Percentiles rank a stretch among this genome's conserved stretches.
These are phyloP conservation scores for Termitomyces sp. DNA, from an alignment of 768 basidiomycete genomes.

Conservation along the genomic window DNA sequence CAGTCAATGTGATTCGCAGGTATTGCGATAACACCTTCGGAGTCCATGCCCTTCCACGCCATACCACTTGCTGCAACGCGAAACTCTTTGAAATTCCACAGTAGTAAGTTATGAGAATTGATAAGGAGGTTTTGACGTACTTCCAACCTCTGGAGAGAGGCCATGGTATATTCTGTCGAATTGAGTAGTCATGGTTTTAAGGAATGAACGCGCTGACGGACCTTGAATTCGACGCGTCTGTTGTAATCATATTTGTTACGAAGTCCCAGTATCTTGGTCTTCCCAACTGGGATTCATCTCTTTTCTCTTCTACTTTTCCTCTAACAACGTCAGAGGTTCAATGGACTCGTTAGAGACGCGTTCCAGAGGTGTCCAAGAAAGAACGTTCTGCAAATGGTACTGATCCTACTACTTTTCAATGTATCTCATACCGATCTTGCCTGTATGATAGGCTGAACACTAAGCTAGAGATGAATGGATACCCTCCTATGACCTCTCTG, in stretches of 20 bases:
- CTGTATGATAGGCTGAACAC: conserved; percentile 76
- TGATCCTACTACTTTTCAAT: conserved; percentile 1
- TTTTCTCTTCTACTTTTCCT: conserved; percentile 5
- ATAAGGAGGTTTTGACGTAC: conserved; percentile 43
- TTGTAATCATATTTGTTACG: conserved; percentile 10
- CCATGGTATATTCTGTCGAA: conserved; percentile 85
- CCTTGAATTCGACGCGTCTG: conserved; percentile 34
- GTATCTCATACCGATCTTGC: conserved; percentile 4
- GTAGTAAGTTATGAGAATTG: neutral
- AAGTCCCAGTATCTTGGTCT: neutral
- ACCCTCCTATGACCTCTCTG: conserved; percentile 85
- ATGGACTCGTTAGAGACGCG: conserved; percentile 61
- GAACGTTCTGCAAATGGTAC: conserved; percentile 92
- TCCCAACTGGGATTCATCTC: conserved; percentile 3
- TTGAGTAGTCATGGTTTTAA: conserved; percentile 58
- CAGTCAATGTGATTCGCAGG: conserved; percentile 75
- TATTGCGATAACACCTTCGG: conserved; percentile 56
- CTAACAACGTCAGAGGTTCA: conserved; percentile 3
- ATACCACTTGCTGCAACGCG: conserved; percentile 87
- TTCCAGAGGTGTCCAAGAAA: conserved; percentile 62
- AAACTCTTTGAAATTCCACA: conserved; percentile 48
- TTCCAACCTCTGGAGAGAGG: conserved; percentile 66
- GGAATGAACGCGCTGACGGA: conserved; percentile 36
- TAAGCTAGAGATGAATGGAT: conserved; percentile 79
- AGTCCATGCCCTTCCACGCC: conserved; percentile 87